Evolutionary conservation across 305 asterid species (phyloP), one percentile per base, ranked within the genome.

Genomic region (Solanum hybrid): DNA sequence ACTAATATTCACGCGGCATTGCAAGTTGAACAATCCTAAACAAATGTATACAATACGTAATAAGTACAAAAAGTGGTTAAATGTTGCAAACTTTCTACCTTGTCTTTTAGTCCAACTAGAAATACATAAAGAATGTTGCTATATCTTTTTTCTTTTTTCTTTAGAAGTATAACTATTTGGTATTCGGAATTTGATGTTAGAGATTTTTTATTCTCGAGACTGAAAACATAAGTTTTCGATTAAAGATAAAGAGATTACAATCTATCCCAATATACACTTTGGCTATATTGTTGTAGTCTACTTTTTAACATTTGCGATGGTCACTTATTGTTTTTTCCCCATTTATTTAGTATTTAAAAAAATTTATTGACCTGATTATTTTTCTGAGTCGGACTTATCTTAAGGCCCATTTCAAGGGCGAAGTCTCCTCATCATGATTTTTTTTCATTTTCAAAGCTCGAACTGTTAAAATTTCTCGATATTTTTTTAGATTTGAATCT

Each of bases 41-140:
- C 17, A 27, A 46, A 82, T 20, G 16, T 27, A 42, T 80, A 72
- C 6, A 84, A 20, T 84, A 84, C 60, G 32, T 85, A 85, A 20
- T 84, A 84, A 84, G 32, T 85, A 85, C 76, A 56, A 85, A 82
- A 46, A 84, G 87, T 84, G 10, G 75, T 51, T 84, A 51, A 46
- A 84, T 51, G 7, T 85, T 10, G 32, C 42, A 20, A 34, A 84
- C 87, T 73, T 51, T 32, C 87, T 56, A 11, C 22, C 5, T 56
- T 85, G 46, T 85, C 87, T 85, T 51, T 51, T 56, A 56, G 46
- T 56, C 76, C 87, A 56, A 85, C 46, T 35, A 84, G 29, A 85
- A 29, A 85, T 56, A 20, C 42, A 51, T 84, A 29, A 3, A 84
- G 34, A 80, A 40, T 80, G 29, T 80, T 12, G n/a, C 10, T 79